Evolutionary conservation across 495 filamentous ascomycete species (phyloP), one percentile per base, ranked within the genome.

Genomic region (Aspergillus steynii): DNA sequence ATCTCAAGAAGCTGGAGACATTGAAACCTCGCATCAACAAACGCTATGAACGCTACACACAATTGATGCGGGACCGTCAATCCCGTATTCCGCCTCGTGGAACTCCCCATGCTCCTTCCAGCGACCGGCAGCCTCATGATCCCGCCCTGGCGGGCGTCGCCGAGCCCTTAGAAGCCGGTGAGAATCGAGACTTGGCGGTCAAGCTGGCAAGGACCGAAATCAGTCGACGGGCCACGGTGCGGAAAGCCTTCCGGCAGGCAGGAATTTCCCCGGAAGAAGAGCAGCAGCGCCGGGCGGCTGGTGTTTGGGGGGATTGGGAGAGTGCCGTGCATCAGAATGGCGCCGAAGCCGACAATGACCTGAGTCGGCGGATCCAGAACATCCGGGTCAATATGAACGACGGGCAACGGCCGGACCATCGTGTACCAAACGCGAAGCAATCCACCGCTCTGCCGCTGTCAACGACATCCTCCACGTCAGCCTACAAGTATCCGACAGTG

Each of bases 161-260:
- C 7, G 69, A 82, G 56, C 73, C 86, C 5, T 73, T 97, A 26
- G 87, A 90, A 68, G 90, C 89, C 4, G 82, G 77, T 10, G 84
- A 90, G 55, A 81, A 96, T 60, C 82, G 84, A 58, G 87, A 92
- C 34, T 80, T 97, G 45, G 92, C 92, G 8, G 89, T 96, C 5
- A 82, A 88, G 62, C 65, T 96, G 42, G 91, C 91, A 0, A 84
- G 87, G 56, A 86, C 82, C 25, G 91, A 96, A 72, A 85, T 94
- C 50, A 80, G 73, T 52, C 84, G 91, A 53, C 80, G 92, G 62
- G 86, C 88, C 57, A 82, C 82, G 7, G 79, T 81, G 12, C 78
- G 83, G 53, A 80, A 78, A 56, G 80, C 83, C 5, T 82, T 80
- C 10, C 77, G 85, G 7, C 75, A 83, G 63, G 77, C 83, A 9